A percentile compares a stretch with the other conserved stretches of the same genome.
Conservation (phyloP, 2,329 filamentous ascomycete species). For the Aspergillus sp. region DNA sequence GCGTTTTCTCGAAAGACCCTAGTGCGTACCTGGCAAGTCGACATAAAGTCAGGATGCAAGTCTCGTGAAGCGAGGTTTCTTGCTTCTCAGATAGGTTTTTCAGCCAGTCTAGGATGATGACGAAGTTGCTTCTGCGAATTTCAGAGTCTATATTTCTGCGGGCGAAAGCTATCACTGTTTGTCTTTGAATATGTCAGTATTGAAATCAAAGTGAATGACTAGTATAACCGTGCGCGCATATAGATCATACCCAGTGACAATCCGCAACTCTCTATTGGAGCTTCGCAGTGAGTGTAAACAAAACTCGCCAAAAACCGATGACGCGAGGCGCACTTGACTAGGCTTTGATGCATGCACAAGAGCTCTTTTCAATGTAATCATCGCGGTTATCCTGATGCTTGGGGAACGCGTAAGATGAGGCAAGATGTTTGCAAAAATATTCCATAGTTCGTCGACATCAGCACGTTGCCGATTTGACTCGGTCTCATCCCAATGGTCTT, state of each 20-base stretch:
- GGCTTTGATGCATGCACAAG: constrained; percentile 60
- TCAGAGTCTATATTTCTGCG: constrained; percentile 43
- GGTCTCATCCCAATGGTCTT: constrained; percentile 11
- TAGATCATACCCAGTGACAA: constrained; percentile 62
- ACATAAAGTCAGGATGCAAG: constrained; percentile 80
- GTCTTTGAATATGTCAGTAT: constrained; percentile 36
- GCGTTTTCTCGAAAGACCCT: constrained; percentile 1
- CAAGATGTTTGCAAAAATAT: constrained; percentile 39
- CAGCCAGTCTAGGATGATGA: constrained; percentile 65
- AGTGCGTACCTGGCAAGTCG: constrained; percentile 64
- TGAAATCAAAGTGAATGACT: background rate
- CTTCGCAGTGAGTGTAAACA: constrained; percentile 77
- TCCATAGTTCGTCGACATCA: constrained; percentile 31
- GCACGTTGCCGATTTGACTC: constrained; percentile 9
- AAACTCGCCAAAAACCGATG: constrained; percentile 69
- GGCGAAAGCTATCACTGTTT: constrained; percentile 64
- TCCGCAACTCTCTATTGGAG: constrained; percentile 76
- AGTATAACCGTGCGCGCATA: background rate
- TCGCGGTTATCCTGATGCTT: constrained; percentile 63
- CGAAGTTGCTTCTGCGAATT: constrained; percentile 59
- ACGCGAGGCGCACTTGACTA: constrained; percentile 61
- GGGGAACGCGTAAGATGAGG: constrained; percentile 45
- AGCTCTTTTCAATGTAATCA: constrained; percentile 66
- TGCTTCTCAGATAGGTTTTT: constrained; percentile 67
- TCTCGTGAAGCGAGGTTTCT: constrained; percentile 67